A percentile compares a stretch with the other conserved stretches of the same genome.
phyloP scores from a whole-genome alignment of 306 rosid species.

The Begonia masoniana region DNA sequence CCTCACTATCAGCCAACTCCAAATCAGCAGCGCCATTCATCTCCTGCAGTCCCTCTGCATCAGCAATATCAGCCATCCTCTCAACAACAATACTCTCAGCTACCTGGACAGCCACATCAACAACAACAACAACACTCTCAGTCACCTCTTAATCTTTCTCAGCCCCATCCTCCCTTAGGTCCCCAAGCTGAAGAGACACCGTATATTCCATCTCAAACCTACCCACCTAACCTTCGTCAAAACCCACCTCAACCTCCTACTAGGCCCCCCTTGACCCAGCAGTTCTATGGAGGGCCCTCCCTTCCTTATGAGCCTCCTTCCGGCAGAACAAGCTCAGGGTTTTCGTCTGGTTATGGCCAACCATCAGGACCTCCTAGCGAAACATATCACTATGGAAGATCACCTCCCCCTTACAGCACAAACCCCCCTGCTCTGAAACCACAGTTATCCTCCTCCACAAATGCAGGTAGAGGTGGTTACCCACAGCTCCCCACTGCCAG shows the following conservation, averaged over 20 bases:
- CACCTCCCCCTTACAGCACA: conserved; percentile 41
- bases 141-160: conserved; percentile 25
- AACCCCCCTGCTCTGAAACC: conserved; percentile 36
- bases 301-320: no score
- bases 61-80: conserved; percentile 17
- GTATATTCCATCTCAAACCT: conserved; percentile 51
- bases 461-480: conserved; percentile 48
- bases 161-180: conserved; percentile 39
- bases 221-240: conserved; percentile 46
- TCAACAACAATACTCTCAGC: conserved; percentile 15
- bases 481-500: conserved; percentile 85
- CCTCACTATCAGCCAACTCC: neutral
- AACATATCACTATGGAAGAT: conserved; percentile 46
- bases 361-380: conserved; percentile 33
- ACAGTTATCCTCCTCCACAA: conserved; percentile 33
- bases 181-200: conserved; percentile 68
- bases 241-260: conserved; percentile 47
- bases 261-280: neutral
- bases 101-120: conserved; percentile 38
- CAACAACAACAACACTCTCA: conserved; percentile 9
- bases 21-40: neutral
- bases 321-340: conserved; percentile 13
- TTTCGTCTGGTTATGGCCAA: conserved; percentile 22
- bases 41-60: conserved; percentile 1
- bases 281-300: no score